Conservation (phyloP, 164 flowering plant genomes). For the Kingdonia uniflora region DNA sequence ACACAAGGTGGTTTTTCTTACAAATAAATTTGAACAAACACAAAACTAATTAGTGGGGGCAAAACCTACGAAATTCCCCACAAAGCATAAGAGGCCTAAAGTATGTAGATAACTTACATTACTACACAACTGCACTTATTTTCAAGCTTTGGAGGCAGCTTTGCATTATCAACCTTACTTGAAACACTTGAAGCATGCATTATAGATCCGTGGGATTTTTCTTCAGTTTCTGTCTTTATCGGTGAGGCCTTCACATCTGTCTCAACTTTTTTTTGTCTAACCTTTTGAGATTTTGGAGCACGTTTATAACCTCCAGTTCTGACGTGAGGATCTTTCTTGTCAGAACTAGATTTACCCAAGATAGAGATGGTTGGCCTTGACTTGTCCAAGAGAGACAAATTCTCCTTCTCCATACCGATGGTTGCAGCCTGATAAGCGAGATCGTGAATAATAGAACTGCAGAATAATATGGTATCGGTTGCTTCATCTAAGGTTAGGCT, state of each 20-base stretch:
- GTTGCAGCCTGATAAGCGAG: conserved; percentile 76
- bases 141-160: conserved; percentile 68
- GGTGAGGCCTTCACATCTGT: conserved; percentile 27
- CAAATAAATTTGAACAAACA: conserved; percentile 30
- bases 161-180: conserved; percentile 30
- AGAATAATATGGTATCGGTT: conserved; percentile 82
- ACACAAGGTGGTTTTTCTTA: conserved; percentile 25
- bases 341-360: conserved; percentile 37
- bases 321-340: conserved; percentile 29
- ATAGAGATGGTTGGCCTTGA: conserved; percentile 49
- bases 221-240: conserved; percentile 27
- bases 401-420: conserved; percentile 67
- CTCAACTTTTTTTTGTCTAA: conserved; percentile 39
- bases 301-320: conserved; percentile 34
- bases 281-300: conserved; percentile 43
- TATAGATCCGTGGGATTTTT: conserved; percentile 24
- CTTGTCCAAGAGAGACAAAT: conserved; percentile 29
- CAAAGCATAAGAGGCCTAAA: conserved; percentile 16
- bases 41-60: conserved; percentile 16
- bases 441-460: conserved; percentile 79
- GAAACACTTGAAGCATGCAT: conserved; percentile 30
- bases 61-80: conserved; percentile 19
- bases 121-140: conserved; percentile 86
- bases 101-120: conserved; percentile 39
- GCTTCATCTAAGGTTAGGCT: conserved; percentile 92